Conservation (phyloP, 2,329 filamentous ascomycete genomes). For the Coniochaeta sp. region DNA sequence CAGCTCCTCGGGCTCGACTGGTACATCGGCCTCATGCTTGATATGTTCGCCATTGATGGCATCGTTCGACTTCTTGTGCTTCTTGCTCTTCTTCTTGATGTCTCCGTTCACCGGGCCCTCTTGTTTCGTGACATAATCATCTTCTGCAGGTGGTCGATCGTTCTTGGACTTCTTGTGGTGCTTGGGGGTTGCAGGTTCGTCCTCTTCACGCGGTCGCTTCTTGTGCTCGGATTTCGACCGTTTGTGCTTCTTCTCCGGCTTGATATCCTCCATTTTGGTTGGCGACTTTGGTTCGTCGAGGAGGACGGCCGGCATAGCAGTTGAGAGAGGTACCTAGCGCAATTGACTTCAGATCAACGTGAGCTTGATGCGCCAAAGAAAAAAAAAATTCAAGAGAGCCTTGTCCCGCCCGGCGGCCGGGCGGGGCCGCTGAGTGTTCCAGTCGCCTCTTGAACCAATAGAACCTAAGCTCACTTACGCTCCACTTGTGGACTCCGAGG, state of each 20-base stretch:
- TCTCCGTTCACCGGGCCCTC: background rate
- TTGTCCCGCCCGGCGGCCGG: background rate
- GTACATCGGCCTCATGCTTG: background rate
- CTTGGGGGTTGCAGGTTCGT: conserved; percentile 1
- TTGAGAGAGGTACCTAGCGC: background rate
- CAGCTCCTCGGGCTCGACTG: background rate
- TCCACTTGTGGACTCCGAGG: background rate
- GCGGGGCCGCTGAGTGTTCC: background rate
- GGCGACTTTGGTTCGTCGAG: background rate
- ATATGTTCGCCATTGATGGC: background rate
- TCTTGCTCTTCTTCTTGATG: conserved; percentile 18
- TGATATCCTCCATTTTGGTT: conserved; percentile 7
- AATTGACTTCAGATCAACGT: background rate
- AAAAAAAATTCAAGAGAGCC: background rate
- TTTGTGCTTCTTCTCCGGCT: conserved; percentile 31
- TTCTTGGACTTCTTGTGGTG: conserved; percentile 5
- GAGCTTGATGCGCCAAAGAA: background rate
- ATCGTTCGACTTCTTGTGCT: conserved; percentile 15
- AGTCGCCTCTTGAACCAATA: background rate
- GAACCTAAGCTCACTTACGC: background rate
- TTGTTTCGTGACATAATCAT: background rate
- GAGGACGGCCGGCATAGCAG: background rate
- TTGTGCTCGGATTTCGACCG: conserved; percentile 4
- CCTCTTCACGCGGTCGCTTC: conserved; percentile 7
- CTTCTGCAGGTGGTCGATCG: background rate